Evolutionary conservation across 129 eudicot species (phyloP).

Genomic region (Silybum marianum): DNA sequence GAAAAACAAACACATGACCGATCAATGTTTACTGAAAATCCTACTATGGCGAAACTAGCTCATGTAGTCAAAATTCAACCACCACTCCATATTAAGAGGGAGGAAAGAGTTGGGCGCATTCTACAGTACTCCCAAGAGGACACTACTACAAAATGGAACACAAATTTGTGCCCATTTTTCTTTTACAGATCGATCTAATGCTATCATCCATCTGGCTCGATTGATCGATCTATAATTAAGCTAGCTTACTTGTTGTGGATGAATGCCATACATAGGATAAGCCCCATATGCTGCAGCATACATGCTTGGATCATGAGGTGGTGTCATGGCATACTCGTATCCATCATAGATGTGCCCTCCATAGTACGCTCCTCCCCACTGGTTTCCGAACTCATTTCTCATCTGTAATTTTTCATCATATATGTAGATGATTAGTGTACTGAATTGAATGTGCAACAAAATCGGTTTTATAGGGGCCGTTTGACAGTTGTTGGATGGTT

Average conservation of each 20-base stretch:
- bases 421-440: not conserved
- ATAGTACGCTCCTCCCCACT: constrained; percentile 79
- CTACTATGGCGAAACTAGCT: constrained; percentile 35
- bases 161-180: constrained; percentile 37
- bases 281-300: constrained; percentile 82
- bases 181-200: constrained; percentile 6
- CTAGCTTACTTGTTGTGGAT: constrained; percentile 88
- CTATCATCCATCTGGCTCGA: constrained; percentile 7
- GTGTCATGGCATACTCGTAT: constrained; percentile 75
- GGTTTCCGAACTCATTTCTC: constrained; percentile 70
- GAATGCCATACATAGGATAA: constrained; percentile 76
- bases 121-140: constrained; percentile 39
- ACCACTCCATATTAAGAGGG: constrained; percentile 58
- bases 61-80: constrained; percentile 78
- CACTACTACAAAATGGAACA: constrained; percentile 30
- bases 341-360: constrained; percentile 78
- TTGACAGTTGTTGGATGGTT: too few relatives aligned
- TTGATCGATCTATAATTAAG: not conserved
- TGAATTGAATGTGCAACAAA: not conserved
- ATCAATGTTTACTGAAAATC: constrained; percentile 33
- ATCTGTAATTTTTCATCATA: constrained; percentile 43
- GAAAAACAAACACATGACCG: constrained; percentile 29
- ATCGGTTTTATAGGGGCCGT: too few relatives aligned
- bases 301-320: constrained; percentile 80
- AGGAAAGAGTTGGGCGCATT: constrained; percentile 38